A percentile compares a stretch with the other conserved stretches of the same genome.
Evolutionary conservation across 768 basidiomycete genomes (phyloP).

Genomic region (Tylopilus cervinicoccineus): DNA sequence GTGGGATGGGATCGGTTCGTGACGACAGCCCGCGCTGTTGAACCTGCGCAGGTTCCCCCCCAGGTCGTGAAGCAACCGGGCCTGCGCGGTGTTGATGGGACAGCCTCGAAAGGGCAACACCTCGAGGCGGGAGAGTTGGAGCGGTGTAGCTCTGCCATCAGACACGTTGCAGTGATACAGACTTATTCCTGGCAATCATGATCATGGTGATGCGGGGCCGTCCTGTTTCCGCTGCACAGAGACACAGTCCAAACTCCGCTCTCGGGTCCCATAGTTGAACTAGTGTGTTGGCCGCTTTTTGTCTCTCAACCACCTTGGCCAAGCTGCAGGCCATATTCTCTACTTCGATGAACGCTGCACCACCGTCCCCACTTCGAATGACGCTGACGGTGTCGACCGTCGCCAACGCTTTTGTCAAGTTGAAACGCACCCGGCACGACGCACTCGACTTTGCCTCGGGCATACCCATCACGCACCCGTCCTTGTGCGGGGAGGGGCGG

Average conservation of each 20-base stretch:
- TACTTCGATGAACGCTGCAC: slow-evolving; percentile 17
- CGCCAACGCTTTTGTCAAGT: slow-evolving; percentile 51
- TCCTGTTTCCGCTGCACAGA: too few relatives aligned
- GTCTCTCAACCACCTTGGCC: background rate
- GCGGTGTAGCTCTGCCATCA: background rate
- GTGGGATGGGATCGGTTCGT: slow-evolving; percentile 38
- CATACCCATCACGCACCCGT: slow-evolving; percentile 34
- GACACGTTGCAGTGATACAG: slow-evolving; percentile 9
- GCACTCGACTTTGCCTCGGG: slow-evolving; percentile 37
- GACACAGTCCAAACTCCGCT: background rate
- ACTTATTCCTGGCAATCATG: background rate
- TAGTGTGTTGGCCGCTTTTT: background rate
- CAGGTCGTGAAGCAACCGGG: background rate
- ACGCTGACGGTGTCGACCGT: slow-evolving; percentile 34
- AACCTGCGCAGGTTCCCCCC: background rate
- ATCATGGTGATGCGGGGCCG: background rate
- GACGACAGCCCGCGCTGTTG: background rate
- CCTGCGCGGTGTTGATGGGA: background rate
- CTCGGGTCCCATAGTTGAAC: background rate
- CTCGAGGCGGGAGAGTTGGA: slow-evolving; percentile 5
- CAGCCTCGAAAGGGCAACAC: background rate
- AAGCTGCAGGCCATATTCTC: background rate
- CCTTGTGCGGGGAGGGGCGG: slow-evolving; percentile 26
- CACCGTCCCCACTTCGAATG: slow-evolving; percentile 20
- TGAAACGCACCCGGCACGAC: slow-evolving; percentile 39